Evolutionary conservation across 208 protist genomes (phyloP).

Genomic region (Trypanosoma platydactyli): DNA sequence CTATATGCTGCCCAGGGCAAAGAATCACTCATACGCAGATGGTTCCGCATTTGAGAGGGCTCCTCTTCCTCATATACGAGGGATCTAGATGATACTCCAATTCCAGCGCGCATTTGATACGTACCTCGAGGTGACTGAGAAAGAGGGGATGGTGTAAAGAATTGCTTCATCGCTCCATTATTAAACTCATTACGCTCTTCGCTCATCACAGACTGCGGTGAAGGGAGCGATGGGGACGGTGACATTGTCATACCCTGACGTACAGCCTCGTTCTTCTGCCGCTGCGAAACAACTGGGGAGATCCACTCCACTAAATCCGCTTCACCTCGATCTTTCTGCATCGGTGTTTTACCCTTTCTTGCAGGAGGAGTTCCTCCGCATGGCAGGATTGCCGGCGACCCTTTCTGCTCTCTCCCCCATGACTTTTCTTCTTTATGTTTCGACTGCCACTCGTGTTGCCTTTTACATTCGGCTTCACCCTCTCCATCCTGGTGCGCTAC

Average conservation of each 20-base stretch:
- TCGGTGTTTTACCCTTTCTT: no score
- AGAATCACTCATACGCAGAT: no score
- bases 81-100: no score
- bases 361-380: no score
- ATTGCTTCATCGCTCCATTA: no score
- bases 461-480: background rate
- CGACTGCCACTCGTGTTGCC: background rate
- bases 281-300: constrained; percentile 13
- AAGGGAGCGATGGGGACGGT: background rate
- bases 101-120: no score
- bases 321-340: background rate
- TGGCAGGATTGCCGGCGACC: background rate
- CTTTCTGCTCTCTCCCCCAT: background rate
- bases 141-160: no score
- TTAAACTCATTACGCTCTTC: no score
- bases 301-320: constrained; percentile 11
- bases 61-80: no score
- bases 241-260: background rate
- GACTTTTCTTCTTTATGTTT: background rate
- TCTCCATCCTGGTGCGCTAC: background rate
- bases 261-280: background rate
- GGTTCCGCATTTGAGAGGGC: no score
- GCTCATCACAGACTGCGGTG: background rate
- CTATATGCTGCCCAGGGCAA: no score
- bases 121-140: no score